Percentiles rank a stretch among this genome's conserved stretches.
Evolutionary conservation across 2,329 filamentous ascomycete genomes (phyloP).

Genomic region (Zymoseptoria crescenta): DNA sequence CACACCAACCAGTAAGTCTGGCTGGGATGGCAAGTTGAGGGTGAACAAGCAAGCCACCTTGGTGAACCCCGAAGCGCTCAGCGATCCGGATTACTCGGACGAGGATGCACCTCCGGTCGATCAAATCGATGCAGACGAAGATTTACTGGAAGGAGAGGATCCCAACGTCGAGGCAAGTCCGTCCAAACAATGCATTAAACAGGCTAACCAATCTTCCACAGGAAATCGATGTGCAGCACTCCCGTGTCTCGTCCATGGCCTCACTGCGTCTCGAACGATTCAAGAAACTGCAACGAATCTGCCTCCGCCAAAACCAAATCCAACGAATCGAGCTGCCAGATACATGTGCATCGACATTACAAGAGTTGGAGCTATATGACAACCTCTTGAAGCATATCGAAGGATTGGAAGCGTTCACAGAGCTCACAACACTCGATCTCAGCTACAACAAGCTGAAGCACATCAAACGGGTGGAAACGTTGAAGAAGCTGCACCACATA

Average conservation of each 20-base stretch:
- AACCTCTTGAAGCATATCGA: constrained; percentile 85
- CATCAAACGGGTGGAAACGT: constrained; percentile 77
- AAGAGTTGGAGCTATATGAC: constrained; percentile 92
- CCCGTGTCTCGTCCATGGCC: constrained; percentile 69
- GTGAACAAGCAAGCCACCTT: constrained; percentile 62
- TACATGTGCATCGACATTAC: constrained; percentile 55
- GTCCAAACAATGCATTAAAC: not conserved
- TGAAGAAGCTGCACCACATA: constrained; percentile 71
- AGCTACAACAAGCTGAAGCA: constrained; percentile 99
- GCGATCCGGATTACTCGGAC: constrained; percentile 79
- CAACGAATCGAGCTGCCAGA: constrained; percentile 67
- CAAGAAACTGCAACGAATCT: constrained; percentile 59
- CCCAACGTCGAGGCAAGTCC: constrained; percentile 43
- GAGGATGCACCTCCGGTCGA: constrained; percentile 60
- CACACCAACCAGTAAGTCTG: constrained; percentile 30
- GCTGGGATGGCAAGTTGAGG: constrained; percentile 78
- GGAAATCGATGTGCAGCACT: constrained; percentile 87
- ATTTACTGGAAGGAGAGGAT: constrained; percentile 53
- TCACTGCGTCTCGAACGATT: constrained; percentile 80
- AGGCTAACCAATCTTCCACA: constrained; percentile 31
- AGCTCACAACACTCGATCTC: constrained; percentile 74
- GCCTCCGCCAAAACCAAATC: constrained; percentile 88
- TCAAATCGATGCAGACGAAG: constrained; percentile 71
- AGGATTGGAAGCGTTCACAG: constrained; percentile 68
- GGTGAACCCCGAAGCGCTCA: constrained; percentile 71